Evolutionary conservation across 2,329 filamentous ascomycete genomes (phyloP).

Genomic region (Ophiostoma himal-ulmi): DNA sequence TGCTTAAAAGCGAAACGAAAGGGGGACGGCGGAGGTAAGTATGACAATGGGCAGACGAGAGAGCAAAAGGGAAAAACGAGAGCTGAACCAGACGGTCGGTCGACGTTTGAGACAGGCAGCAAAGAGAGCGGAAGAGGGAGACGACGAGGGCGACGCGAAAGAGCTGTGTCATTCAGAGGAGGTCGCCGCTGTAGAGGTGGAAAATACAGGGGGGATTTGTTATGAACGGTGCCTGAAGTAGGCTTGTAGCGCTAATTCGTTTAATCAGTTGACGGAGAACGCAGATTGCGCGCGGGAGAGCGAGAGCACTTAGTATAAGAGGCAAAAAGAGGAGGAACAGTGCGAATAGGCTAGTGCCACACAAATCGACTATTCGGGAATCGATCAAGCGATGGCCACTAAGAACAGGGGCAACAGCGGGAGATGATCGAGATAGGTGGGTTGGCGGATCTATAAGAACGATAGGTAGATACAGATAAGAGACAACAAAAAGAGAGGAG

Average conservation of each 20-base stretch:
- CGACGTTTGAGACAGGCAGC: neutral
- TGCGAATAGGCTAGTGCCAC: conserved; percentile 11
- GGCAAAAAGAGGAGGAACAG: conserved; percentile 10
- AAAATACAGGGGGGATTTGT: neutral
- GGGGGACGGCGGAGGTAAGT: neutral
- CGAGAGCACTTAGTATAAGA: neutral
- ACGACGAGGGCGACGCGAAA: neutral
- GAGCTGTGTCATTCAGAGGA: neutral
- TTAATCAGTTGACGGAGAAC: neutral
- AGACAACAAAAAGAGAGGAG: neutral
- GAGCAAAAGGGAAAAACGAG: neutral
- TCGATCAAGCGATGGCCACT: conserved; percentile 19
- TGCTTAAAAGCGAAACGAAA: neutral
- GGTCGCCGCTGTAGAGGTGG: neutral
- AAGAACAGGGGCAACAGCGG: conserved; percentile 17
- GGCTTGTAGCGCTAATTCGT: neutral
- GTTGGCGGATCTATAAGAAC: conserved; percentile 11
- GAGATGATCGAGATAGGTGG: conserved; percentile 15
- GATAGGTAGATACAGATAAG: neutral
- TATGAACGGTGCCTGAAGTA: neutral
- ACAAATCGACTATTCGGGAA: conserved; percentile 15
- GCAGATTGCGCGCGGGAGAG: neutral
- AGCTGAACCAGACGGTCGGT: neutral
- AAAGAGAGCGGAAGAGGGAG: no score
- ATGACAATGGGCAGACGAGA: neutral